Conservation (phyloP, 352 stramenopile genomes). For the Thalassiosira pacifica region DNA sequence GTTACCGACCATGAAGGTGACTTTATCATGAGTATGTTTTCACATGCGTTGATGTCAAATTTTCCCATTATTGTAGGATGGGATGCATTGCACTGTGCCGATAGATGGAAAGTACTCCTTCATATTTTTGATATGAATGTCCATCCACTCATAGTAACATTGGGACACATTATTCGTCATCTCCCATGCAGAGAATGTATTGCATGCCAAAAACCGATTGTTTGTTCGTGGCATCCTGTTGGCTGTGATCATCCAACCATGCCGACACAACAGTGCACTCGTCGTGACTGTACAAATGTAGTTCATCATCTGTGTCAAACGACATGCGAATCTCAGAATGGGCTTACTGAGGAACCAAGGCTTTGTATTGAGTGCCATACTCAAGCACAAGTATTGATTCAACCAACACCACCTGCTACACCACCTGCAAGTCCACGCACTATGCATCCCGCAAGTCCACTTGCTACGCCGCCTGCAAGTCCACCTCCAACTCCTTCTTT, state of each 20-base stretch:
- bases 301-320: slow-evolving; percentile 8
- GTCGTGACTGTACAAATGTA: slow-evolving; percentile 11
- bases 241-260: background rate
- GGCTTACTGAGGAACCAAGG: background rate
- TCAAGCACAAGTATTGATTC: slow-evolving; percentile 9
- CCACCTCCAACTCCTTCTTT: no score
- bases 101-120: background rate
- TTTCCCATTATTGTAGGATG: background rate
- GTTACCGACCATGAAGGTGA: background rate
- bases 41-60: background rate
- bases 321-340: slow-evolving; percentile 1
- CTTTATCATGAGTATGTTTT: background rate
- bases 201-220: background rate
- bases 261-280: slow-evolving; percentile 1
- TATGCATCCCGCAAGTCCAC: no score
- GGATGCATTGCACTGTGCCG: background rate
- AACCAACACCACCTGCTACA: no score
- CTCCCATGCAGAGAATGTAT: background rate
- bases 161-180: background rate
- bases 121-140: background rate
- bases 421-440: no score
- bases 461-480: no score
- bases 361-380: slow-evolving; percentile 9
- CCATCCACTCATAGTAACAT: background rate
- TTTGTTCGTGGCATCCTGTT: background rate